These are phyloP conservation scores for Phytophthora rubi DNA, from an alignment of 352 stramenopile genomes.

Conservation along the genomic window DNA sequence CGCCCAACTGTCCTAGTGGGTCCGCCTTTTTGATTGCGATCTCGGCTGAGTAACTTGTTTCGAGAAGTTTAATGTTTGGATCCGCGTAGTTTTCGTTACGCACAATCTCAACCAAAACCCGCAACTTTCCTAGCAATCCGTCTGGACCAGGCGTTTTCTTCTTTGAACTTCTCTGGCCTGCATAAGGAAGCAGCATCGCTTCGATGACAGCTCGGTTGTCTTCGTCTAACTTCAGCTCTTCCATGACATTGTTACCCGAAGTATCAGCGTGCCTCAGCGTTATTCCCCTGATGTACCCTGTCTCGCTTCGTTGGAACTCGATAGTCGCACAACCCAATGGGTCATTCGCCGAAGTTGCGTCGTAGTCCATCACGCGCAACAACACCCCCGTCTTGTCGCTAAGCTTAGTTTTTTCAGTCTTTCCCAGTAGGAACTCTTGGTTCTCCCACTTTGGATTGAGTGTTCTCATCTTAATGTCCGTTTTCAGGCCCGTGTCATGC, in stretches of 20 bases:
- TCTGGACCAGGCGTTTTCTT: conserved; percentile 52
- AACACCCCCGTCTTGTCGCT: conserved; percentile 68
- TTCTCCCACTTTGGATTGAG: conserved; percentile 77
- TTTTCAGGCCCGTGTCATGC: conserved; percentile 64
- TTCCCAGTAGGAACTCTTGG: conserved; percentile 70
- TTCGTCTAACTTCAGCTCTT: conserved; percentile 49
- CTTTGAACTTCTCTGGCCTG: conserved; percentile 37
- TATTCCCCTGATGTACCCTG: conserved; percentile 53
- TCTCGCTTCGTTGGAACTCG: conserved; percentile 63
- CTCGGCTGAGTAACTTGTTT: conserved; percentile 60
- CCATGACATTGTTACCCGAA: conserved; percentile 32
- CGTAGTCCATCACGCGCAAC: conserved; percentile 67
- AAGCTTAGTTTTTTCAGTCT: conserved; percentile 52
- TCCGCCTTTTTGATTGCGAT: conserved; percentile 41
- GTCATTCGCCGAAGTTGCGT: conserved; percentile 56
- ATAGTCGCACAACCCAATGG: conserved; percentile 59
- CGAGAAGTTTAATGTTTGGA: conserved; percentile 31
- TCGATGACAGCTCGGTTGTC: conserved; percentile 50
- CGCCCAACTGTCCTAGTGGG: conserved; percentile 37
- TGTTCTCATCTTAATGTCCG: conserved; percentile 69
- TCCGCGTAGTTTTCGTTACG: conserved; percentile 70
- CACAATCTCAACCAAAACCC: conserved; percentile 58
- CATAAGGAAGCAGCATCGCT: conserved; percentile 55
- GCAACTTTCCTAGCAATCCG: conserved; percentile 60
- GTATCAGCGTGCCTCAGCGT: conserved; percentile 54